Evolutionary conservation across 371 early-diverging fungal genomes (phyloP).

Genomic region (Mortierella sp.): DNA sequence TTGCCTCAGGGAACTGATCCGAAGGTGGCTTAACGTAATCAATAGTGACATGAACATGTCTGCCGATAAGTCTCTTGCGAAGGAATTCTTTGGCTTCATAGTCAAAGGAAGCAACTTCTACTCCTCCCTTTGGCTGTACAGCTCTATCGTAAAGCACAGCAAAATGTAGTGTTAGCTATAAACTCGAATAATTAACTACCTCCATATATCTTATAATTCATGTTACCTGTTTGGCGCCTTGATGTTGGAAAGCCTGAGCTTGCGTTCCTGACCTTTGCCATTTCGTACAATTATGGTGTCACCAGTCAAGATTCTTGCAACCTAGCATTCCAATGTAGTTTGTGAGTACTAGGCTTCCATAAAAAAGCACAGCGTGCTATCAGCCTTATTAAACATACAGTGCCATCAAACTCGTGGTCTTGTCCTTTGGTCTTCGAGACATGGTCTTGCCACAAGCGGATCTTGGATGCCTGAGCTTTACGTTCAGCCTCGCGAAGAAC

Average conservation of each 20-base stretch:
- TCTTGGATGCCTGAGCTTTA: slow-evolving; percentile 56
- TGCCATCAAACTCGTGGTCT: slow-evolving; percentile 56
- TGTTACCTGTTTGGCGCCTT: slow-evolving; percentile 73
- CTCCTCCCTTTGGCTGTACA: slow-evolving; percentile 81
- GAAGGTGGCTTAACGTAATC: slow-evolving; percentile 93
- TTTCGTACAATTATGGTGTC: slow-evolving; percentile 81
- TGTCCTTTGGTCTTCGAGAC: slow-evolving; percentile 58
- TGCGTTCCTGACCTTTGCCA: slow-evolving; percentile 74
- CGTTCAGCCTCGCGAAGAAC: slow-evolving; percentile 85
- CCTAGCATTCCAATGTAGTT: slow-evolving; percentile 14
- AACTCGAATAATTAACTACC: neutral
- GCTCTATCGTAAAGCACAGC: slow-evolving; percentile 26
- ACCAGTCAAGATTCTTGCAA: slow-evolving; percentile 76
- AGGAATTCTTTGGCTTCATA: slow-evolving; percentile 91
- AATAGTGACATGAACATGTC: slow-evolving; percentile 80
- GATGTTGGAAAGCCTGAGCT: slow-evolving; percentile 86
- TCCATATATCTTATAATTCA: neutral
- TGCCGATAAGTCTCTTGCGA: slow-evolving; percentile 89
- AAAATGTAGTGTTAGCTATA: neutral
- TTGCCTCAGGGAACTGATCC: slow-evolving; percentile 86
- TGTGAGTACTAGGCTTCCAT: neutral
- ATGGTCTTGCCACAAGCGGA: slow-evolving; percentile 87
- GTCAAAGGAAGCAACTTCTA: slow-evolving; percentile 86
- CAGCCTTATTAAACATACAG: slow-evolving; percentile 20
- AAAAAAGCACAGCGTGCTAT: neutral